These are phyloP conservation scores for Blastocladiella britannica DNA, from an alignment of 192 early-diverging fungal genomes.

Conservation along the genomic window DNA sequence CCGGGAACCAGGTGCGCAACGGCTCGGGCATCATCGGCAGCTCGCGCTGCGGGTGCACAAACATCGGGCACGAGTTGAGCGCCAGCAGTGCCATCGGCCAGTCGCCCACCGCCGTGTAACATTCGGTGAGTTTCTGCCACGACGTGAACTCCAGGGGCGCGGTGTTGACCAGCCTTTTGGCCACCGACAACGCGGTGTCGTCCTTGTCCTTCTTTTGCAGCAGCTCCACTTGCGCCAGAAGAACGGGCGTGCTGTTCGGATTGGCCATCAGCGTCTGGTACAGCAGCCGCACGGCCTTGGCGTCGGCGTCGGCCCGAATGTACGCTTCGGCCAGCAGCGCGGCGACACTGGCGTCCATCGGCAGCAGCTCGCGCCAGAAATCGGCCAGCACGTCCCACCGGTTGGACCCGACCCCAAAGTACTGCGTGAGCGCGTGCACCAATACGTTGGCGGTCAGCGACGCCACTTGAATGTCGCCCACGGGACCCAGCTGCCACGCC, in stretches of 20 bases:
- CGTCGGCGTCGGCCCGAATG: conserved; percentile 68
- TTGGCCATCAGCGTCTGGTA: conserved; percentile 59
- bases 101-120: conserved; percentile 71
- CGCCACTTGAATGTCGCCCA: conserved; percentile 84
- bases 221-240: conserved; percentile 82
- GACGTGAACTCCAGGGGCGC: conserved; percentile 88
- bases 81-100: conserved; percentile 68
- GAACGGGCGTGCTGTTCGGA: conserved; percentile 60
- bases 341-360: conserved; percentile 71
- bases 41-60: conserved; percentile 71
- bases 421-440: conserved; percentile 68
- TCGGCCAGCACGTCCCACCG: conserved; percentile 54
- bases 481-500: conserved; percentile 83
- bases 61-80: conserved; percentile 98
- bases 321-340: conserved; percentile 65
- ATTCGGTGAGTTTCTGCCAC: conserved; percentile 87
- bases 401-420: conserved; percentile 58
- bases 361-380: conserved; percentile 51
- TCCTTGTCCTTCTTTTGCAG: conserved; percentile 48
- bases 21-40: conserved; percentile 78
- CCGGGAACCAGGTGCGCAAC: conserved; percentile 63
- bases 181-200: conserved; percentile 64
- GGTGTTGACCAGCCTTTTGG: conserved; percentile 78
- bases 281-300: conserved; percentile 74
- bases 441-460: conserved; percentile 75